Conservation (phyloP, 495 filamentous ascomycete species). For the Neurospora sp. region DNA sequence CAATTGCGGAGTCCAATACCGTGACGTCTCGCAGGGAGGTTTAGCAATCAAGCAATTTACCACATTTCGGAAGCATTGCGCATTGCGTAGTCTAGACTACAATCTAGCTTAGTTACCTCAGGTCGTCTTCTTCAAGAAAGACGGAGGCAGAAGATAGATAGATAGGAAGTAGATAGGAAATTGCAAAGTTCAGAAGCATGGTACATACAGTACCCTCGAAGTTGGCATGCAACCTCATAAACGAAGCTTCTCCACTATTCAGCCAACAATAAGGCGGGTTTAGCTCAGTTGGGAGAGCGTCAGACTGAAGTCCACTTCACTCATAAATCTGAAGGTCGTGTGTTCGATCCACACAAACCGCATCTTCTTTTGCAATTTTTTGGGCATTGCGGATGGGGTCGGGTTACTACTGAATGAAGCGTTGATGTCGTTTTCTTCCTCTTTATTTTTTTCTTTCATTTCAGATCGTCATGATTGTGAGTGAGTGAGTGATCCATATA, state of each 20-base stretch:
- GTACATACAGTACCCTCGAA: background rate
- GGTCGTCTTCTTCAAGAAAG: too few species aligned
- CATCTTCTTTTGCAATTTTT: slow-evolving; percentile 5
- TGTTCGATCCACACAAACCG: slow-evolving; percentile 16
- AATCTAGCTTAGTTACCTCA: too few species aligned
- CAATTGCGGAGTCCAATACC: too few species aligned
- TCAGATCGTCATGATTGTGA: background rate
- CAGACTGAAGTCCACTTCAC: slow-evolving; percentile 11
- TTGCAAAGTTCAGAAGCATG: background rate
- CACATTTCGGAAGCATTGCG: too few species aligned
- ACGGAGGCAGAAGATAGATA: background rate
- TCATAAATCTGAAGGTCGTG: slow-evolving; percentile 12
- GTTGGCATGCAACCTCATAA: background rate
- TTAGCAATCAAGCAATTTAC: too few species aligned
- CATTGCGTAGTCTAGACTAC: too few species aligned
- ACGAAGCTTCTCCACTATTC: background rate
- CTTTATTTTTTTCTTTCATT: background rate
- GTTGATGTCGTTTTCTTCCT: background rate
- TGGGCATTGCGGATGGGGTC: background rate
- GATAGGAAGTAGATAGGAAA: background rate
- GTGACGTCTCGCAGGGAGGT: too few species aligned
- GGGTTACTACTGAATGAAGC: too few species aligned
- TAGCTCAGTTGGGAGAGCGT: slow-evolving; percentile 19
- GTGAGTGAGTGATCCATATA: background rate
- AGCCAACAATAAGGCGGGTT: slow-evolving; percentile 8